Conservation (phyloP, 176 grass and related monocot species). For the Typha latifolia region DNA sequence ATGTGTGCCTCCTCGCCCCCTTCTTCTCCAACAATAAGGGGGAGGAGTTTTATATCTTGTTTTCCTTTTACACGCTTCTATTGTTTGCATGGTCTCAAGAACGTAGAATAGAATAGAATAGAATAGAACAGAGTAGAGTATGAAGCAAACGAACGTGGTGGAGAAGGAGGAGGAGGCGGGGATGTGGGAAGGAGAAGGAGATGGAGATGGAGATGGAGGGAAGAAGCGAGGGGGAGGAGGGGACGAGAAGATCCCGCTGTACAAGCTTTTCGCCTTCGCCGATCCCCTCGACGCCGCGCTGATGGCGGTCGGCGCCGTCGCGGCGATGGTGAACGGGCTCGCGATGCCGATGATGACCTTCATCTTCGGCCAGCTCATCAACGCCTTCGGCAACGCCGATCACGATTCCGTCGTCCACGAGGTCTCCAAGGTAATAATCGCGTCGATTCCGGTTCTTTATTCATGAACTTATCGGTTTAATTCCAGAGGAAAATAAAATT, state of each 20-base stretch:
- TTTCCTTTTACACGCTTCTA: too few species aligned
- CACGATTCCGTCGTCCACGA: constrained; percentile 17
- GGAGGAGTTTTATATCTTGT: too few species aligned
- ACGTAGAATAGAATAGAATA: not conserved
- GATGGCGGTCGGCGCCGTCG: constrained; percentile 19
- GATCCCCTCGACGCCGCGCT: constrained; percentile 16
- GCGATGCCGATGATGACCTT: constrained; percentile 35
- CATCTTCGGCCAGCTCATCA: constrained; percentile 36
- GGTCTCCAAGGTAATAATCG: constrained; percentile 31
- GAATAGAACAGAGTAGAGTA: not conserved
- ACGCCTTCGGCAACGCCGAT: constrained; percentile 22
- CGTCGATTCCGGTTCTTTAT: not conserved
- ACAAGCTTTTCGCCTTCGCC: constrained; percentile 32
- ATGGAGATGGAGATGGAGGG: not conserved
- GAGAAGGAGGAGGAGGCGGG: not conserved
- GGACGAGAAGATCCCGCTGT: constrained; percentile 18
- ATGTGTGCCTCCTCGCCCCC: too few species aligned
- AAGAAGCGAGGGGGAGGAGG: not conserved
- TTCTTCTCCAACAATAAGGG: too few species aligned
- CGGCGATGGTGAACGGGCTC: constrained; percentile 25
- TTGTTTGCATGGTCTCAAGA: not conserved
- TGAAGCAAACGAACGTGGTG: not conserved
- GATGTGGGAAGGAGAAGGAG: not conserved
- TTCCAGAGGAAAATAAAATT: not conserved
- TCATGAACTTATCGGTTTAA: not conserved